Evolutionary conservation across 1,284 basidiomycete species (phyloP).

Genomic region (Chondrostereum purpureum): DNA sequence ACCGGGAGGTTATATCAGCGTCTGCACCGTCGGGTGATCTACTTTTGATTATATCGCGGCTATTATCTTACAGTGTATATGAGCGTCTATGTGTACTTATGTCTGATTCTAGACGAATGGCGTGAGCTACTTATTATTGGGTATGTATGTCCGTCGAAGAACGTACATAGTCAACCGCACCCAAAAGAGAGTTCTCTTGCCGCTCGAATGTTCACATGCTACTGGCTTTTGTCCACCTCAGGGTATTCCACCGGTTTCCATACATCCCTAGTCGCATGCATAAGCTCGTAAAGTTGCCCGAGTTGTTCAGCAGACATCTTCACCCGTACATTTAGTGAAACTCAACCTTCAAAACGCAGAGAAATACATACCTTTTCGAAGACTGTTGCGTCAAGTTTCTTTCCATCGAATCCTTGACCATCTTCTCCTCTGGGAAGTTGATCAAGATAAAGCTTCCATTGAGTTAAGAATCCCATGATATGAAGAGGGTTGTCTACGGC

Average conservation of each 20-base stretch:
- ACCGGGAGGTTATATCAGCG: too few species aligned
- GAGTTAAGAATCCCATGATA: constrained; percentile 86
- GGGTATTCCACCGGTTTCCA: constrained; percentile 54
- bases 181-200: too few species aligned
- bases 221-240: constrained; percentile 1
- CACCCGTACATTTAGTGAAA: constrained; percentile 1
- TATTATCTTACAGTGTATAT: too few species aligned
- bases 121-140: too few species aligned
- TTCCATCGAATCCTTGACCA: constrained; percentile 51
- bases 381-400: constrained; percentile 65
- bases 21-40: too few species aligned
- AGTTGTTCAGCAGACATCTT: constrained; percentile 87
- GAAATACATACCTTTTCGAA: constrained; percentile 79
- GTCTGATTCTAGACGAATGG: too few species aligned
- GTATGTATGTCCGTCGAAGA: too few species aligned
- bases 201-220: too few species aligned
- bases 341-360: background rate
- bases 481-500: constrained; percentile 80
- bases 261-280: constrained; percentile 82
- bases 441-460: constrained; percentile 91
- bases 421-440: constrained; percentile 45
- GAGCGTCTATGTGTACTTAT: too few species aligned
- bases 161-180: too few species aligned
- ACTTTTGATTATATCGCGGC: too few species aligned
- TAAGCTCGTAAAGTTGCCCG: constrained; percentile 86